A percentile compares a stretch with the other conserved stretches of the same genome.
phyloP scores from a whole-genome alignment of 2,329 filamentous ascomycete genomes.

The Aspergillus awamori region DNA sequence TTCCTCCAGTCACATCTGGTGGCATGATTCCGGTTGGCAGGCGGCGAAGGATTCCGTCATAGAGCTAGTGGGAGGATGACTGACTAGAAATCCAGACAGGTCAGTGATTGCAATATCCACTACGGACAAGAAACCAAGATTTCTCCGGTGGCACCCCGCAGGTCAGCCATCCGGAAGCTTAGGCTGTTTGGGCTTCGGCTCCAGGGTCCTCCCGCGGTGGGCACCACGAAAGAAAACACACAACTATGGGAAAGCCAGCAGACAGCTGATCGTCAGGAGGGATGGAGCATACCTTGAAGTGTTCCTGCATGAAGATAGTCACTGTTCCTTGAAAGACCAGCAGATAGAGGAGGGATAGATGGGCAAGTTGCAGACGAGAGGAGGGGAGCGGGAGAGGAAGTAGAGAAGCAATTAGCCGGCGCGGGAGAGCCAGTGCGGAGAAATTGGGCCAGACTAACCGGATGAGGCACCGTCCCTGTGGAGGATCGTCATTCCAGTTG shows the following conservation, averaged over 20 bases:
- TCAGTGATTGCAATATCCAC: neutral
- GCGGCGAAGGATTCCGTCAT: conserved; percentile 1
- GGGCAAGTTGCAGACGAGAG: neutral
- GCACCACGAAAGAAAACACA: neutral
- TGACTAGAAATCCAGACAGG: neutral
- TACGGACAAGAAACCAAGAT: conserved; percentile 3
- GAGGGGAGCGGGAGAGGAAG: neutral
- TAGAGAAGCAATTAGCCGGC: neutral
- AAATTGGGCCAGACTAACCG: neutral
- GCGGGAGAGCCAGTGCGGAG: conserved; percentile 8
- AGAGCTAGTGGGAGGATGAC: neutral
- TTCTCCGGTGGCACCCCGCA: conserved; percentile 11
- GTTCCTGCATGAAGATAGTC: conserved; percentile 7
- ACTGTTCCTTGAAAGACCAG: neutral
- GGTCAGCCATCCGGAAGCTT: conserved; percentile 10
- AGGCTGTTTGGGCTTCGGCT: conserved; percentile 7
- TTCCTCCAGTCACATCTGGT: neutral
- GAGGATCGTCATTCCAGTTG: conserved; percentile 8
- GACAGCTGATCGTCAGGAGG: neutral
- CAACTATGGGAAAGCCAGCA: neutral
- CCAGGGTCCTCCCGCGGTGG: conserved; percentile 2
- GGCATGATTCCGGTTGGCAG: conserved; percentile 5
- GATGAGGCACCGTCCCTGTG: conserved; percentile 8
- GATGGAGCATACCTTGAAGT: neutral
- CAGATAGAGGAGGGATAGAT: neutral